These are phyloP conservation scores for Erodium trifolium DNA, from an alignment of 441 rosid genomes.

Conservation along the genomic window DNA sequence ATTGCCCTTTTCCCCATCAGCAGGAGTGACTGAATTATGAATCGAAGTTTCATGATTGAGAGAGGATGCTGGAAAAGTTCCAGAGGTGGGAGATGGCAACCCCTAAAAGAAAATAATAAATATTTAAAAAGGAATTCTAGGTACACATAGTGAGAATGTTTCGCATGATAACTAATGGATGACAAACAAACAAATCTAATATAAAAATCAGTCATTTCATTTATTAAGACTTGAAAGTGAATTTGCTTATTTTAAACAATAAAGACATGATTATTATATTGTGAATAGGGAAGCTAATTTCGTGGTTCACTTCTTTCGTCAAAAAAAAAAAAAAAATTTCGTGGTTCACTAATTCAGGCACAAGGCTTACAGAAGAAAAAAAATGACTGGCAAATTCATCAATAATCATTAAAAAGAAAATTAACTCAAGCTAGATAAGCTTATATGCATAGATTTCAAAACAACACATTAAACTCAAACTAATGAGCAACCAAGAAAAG, in stretches of 20 bases:
- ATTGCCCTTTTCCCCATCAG: slow-evolving; percentile 18
- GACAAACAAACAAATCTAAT: too few relatives aligned
- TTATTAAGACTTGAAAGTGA: too few relatives aligned
- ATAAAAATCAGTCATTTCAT: too few relatives aligned
- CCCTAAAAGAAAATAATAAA: slow-evolving; percentile 8
- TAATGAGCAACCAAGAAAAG: background rate
- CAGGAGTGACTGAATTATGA: background rate
- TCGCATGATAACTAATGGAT: background rate
- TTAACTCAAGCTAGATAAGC: background rate
- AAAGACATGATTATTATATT: background rate
- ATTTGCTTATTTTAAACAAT: background rate
- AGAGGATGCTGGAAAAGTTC: slow-evolving; percentile 29
- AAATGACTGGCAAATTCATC: background rate
- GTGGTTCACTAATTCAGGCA: background rate
- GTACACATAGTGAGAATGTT: background rate
- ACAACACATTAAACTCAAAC: background rate
- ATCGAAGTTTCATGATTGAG: slow-evolving; percentile 21
- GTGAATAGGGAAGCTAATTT: background rate
- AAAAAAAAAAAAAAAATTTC: too few relatives aligned
- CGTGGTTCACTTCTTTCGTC: background rate
- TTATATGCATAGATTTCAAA: background rate
- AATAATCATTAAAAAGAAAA: background rate
- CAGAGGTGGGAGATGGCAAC: slow-evolving; percentile 55
- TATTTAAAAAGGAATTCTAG: background rate
- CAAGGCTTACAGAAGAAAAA: background rate